phyloP scores from a whole-genome alignment of 176 grass and related monocot species.

The Dendrocalamus sinicus region DNA sequence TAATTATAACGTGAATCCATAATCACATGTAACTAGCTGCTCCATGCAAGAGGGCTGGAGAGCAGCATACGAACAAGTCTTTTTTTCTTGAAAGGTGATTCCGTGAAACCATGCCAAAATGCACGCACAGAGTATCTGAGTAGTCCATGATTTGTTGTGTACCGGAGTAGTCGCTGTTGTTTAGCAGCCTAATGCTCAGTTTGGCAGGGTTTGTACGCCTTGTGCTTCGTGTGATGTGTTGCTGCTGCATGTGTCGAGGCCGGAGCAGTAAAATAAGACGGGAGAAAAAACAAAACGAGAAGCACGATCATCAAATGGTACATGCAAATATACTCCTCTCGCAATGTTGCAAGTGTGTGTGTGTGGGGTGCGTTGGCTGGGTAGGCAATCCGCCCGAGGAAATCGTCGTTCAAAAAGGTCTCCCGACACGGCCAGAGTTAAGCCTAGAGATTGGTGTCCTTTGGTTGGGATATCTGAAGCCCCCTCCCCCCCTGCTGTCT shows the following conservation, averaged over 20 bases:
- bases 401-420: conserved; percentile 81
- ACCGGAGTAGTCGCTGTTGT: background rate
- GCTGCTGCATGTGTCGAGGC: background rate
- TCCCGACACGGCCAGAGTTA: conserved; percentile 76
- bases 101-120: background rate
- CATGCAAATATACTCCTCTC: too few relatives aligned
- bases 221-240: conserved; percentile 49
- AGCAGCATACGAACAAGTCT: background rate
- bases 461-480: conserved; percentile 50
- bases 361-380: background rate
- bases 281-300: conserved; percentile 42
- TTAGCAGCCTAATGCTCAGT: conserved; percentile 5
- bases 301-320: conserved; percentile 36
- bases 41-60: too few relatives aligned
- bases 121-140: conserved; percentile 28
- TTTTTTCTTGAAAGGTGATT: background rate
- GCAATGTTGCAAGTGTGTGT: background rate
- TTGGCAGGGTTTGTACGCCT: conserved; percentile 43
- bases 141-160: conserved; percentile 16
- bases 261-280: conserved; percentile 49
- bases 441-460: conserved; percentile 84
- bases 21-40: background rate
- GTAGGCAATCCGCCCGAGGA: conserved; percentile 60
- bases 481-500: background rate
- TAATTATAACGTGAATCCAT: background rate